Evolutionary conservation across 2,329 filamentous ascomycete species (phyloP), one percentile per base, ranked within the genome.

Genomic region (Aspergillus jensenii): DNA sequence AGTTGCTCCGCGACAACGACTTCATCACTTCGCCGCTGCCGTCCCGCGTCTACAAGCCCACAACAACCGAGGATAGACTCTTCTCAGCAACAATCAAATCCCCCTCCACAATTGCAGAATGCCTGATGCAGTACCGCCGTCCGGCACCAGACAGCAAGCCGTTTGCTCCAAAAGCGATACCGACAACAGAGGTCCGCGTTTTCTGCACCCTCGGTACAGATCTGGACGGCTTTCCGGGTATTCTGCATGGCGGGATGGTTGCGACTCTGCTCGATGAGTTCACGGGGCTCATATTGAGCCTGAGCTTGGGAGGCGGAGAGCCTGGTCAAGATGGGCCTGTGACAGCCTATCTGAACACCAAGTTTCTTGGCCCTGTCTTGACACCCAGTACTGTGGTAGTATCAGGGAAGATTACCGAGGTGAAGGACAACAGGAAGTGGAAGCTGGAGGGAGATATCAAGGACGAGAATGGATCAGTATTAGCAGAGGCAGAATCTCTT

Each of bases 161-260:
- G 2, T 19, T 31, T 6, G 43, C 44, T 6, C 39, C 33, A 21
- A 35, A 35, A 14, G 51, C 52, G 6, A 58, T 55, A 12, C 52
- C 39, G 4, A 55, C 56, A 6, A 53, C 57, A 21, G 64, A 70
- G 51, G 21, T 70, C 6, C 67, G 67, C 25, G 60, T 65, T 17
- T 68, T 71, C 62, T 67, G 65, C 56, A 64, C 63, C 25, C 64
- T 71, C 37, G 69, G 69, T 15, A 50, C 50, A 4, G 66, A 62
- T 8, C 40, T 71, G 41, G 69, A 68, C 25, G 68, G 68, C 17
- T 66, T 67, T 33, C 65, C 68, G 1, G 59, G 62, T 14, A 57
- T 68, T 1, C 56, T 71, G 9, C 69, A 71, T 46, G 69, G 69
- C 39, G 69, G 69, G 9, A 65, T 70, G 25, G 61, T 67, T 4